These are phyloP conservation scores for Eleusine coracana DNA, from an alignment of 176 grass and related monocot genomes.

Conservation along the genomic window DNA sequence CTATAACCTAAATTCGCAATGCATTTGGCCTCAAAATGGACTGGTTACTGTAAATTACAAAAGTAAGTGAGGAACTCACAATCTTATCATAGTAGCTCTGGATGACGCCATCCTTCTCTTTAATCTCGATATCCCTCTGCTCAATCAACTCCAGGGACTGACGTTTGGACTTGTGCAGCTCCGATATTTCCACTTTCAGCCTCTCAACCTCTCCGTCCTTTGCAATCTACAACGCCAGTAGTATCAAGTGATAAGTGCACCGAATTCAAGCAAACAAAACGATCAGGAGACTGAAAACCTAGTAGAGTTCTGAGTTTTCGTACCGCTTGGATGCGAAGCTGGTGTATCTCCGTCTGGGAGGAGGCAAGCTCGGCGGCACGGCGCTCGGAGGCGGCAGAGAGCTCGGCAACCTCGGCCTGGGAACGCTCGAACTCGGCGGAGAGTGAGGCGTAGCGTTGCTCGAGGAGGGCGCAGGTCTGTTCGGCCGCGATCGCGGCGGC, in stretches of 20 bases:
- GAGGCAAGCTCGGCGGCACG: conserved; percentile 63
- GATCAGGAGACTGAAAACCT: conserved; percentile 6
- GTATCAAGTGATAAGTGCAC: conserved; percentile 14
- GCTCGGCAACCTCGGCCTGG: conserved; percentile 68
- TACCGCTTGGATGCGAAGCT: conserved; percentile 89
- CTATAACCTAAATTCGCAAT: background rate
- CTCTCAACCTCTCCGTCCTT: conserved; percentile 87
- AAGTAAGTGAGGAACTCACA: conserved; percentile 49
- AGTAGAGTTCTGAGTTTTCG: conserved; percentile 30
- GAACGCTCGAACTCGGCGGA: conserved; percentile 67
- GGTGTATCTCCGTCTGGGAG: conserved; percentile 78
- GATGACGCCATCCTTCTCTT: conserved; percentile 78
- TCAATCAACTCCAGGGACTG: conserved; percentile 82
- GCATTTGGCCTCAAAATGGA: background rate
- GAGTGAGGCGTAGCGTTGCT: conserved; percentile 80
- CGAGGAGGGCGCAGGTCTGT: conserved; percentile 87
- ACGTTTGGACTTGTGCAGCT: conserved; percentile 77
- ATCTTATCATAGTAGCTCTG: conserved; percentile 93
- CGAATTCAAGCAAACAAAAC: conserved; percentile 7
- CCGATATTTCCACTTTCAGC: conserved; percentile 58
- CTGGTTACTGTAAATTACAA: background rate
- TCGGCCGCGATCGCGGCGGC: conserved; percentile 80
- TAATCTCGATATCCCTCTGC: conserved; percentile 81
- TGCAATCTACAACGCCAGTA: conserved; percentile 58
- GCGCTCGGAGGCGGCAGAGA: conserved; percentile 60